Evolutionary conservation across 805 yeast species (phyloP).

Genomic region (Zygosaccharomyces rouxii): DNA sequence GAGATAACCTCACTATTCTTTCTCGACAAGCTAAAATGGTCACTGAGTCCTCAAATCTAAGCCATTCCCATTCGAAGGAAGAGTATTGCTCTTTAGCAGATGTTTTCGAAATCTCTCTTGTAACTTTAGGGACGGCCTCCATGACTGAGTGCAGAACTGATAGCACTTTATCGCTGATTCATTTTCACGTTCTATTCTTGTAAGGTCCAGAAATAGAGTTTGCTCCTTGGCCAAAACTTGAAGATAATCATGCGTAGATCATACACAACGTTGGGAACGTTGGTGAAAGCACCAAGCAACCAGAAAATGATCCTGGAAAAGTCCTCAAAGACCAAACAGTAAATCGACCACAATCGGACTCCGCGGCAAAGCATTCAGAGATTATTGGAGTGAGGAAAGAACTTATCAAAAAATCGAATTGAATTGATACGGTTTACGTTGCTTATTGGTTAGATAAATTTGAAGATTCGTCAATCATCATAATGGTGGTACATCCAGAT

Average conservation of each 20-base stretch:
- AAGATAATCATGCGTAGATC: background rate
- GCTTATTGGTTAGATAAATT: no score
- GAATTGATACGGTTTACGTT: no score
- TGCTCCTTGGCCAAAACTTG: background rate
- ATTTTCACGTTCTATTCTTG: background rate
- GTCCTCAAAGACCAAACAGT: no score
- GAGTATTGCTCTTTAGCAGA: conserved; percentile 4
- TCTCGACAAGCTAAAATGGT: conserved; percentile 2
- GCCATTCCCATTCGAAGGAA: background rate
- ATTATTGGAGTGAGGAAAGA: no score
- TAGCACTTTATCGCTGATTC: background rate
- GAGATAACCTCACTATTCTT: background rate
- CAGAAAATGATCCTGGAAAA: background rate
- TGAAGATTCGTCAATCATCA: no score
- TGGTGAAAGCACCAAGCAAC: background rate
- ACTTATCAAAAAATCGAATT: no score
- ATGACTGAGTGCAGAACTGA: background rate
- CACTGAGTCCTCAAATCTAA: conserved; percentile 5
- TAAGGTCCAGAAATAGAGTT: background rate
- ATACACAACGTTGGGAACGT: background rate
- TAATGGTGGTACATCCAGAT: no score
- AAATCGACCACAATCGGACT: no score
- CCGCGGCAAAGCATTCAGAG: no score
- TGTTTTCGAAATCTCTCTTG: background rate
- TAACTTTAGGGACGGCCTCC: conserved; percentile 1